Base-by-base conservation (phyloP, 305 asterid genomes). In the Fraxinus ornus region DNA sequence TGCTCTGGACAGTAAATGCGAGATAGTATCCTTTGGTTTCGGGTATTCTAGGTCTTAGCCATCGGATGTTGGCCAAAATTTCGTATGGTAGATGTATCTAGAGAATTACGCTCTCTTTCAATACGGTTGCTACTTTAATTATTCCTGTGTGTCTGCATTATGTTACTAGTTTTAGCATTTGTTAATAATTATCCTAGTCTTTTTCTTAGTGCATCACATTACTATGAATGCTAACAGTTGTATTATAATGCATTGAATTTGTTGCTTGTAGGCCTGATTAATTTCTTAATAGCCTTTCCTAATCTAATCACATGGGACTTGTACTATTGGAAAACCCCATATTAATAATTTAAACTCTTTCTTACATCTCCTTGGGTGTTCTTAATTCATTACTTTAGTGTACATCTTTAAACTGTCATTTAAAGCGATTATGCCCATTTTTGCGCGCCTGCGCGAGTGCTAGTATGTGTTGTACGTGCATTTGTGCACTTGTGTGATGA, bases 251-350 rank as follows among this genome's bases (percentile, higher is more conserved):
- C 89, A 82, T 85, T 85, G 91, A 87, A 89, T 85, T 89, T 85
- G 89, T 84, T 82, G 86, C 85, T 70, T 41, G 75, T 84, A 44
- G 73, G 77, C 36, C 39, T 71, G 76, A 28, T 78, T 81, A 77
- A 78, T 52, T 88, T 64, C 75, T 80, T 75, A 86, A 79, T 73
- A 82, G 72, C 71, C 78, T 83, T 84, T 86, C 83, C 84, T 82
- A 88, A 86, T 87, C 91, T 75, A 84, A 83, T 84, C 94, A 91
- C 94, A 88, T 89, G 94, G 90, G 86, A 78, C 80, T 80, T 74
- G 79, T 81, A 72, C 85, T 55, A 85, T 86, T 88, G 91, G 91
- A 81, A 88, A 12, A 33, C 37, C 75, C 75, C 85, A 78, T 83
- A 84, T 78, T 79, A 79, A 80, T 86, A 84, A 82, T 86, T 84